Evolutionary conservation across 2,329 filamentous ascomycete species (phyloP), one percentile per base, ranked within the genome.

Genomic region (Cladosporium velox): DNA sequence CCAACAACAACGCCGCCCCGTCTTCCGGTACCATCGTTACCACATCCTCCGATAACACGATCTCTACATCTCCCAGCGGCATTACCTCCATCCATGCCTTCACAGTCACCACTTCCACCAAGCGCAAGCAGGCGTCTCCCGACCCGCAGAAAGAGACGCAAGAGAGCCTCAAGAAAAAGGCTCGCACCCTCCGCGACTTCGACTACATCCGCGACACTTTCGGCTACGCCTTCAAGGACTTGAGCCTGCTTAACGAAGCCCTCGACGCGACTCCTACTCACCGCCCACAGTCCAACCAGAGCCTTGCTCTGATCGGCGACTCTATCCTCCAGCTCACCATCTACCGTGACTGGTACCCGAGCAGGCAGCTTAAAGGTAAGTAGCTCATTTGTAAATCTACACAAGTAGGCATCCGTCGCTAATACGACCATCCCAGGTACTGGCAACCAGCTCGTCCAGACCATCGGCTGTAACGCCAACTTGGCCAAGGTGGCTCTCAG

Each of bases 231-330:
- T 55, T 55, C 30, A 55, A 55, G 7, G 52, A 55, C 18, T 15
- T 34, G 14, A 5, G 10, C 8, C 18, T 55, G 18, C 52, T 55
- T 30, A 15, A 34, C 30, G 52, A 55, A 24, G 52, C 52, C 7
- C 52, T 55, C 24, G 52, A 69, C 49, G 64, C 67, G 5, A 67
- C 64, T 1, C 67, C 61, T 15, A n/a, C 38, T n/a, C 51, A 60
- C 26, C 24, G 54, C 21, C 32, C 21, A 12, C 65, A 67, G 18
- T 68, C 68, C 8, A 70, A 71, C 64, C 66, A 64, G 44, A 55
- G 68, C 28, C 65, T 71, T 15, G 68, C 69, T 11, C n/a, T 71
- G 10, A 64, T 71, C 18, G 69, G 68, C 12, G 67, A 70, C 44
- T 57, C 62, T 6, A 21, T 70, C 21, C 57, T 71, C 5, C 65